These are phyloP conservation scores for Bullera alba DNA, from an alignment of 768 basidiomycete genomes.

Conservation along the genomic window DNA sequence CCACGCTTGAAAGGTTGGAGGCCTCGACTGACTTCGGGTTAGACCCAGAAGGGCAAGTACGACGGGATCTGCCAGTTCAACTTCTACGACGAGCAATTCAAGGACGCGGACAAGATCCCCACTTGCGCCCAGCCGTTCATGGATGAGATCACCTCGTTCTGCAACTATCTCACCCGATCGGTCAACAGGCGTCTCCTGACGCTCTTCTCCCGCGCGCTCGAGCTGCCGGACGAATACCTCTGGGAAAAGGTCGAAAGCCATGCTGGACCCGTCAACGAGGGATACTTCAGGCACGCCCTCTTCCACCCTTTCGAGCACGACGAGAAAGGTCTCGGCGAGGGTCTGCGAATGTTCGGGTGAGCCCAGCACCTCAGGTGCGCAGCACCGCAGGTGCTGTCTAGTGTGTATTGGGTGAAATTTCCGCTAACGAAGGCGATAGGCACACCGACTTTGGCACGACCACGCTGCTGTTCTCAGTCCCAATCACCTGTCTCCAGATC, in stretches of 20 bases:
- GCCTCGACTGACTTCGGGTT: not conserved
- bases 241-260: conserved; percentile 29
- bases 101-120: conserved; percentile 8
- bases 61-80: conserved; percentile 29
- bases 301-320: conserved; percentile 17
- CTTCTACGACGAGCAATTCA: conserved; percentile 19
- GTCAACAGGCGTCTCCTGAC: conserved; percentile 30
- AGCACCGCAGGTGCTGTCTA: too few relatives aligned
- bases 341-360: conserved; percentile 18
- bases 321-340: conserved; percentile 6
- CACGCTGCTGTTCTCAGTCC: conserved; percentile 34
- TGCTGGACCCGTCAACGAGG: conserved; percentile 15
- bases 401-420: not conserved
- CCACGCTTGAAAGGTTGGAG: not conserved
- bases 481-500: conserved; percentile 35
- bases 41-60: conserved; percentile 11
- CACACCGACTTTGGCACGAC: conserved; percentile 31
- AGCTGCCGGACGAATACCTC: conserved; percentile 31
- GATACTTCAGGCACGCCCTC: conserved; percentile 27
- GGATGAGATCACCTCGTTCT: conserved; percentile 25
- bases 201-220: conserved; percentile 30
- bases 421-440: conserved; percentile 5
- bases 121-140: conserved; percentile 16
- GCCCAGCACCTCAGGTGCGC: too few relatives aligned
- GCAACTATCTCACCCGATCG: conserved; percentile 18